Evolutionary conservation across 495 filamentous ascomycete species (phyloP), one percentile per base, ranked within the genome.

Genomic region (Penicillium riverlandense): DNA sequence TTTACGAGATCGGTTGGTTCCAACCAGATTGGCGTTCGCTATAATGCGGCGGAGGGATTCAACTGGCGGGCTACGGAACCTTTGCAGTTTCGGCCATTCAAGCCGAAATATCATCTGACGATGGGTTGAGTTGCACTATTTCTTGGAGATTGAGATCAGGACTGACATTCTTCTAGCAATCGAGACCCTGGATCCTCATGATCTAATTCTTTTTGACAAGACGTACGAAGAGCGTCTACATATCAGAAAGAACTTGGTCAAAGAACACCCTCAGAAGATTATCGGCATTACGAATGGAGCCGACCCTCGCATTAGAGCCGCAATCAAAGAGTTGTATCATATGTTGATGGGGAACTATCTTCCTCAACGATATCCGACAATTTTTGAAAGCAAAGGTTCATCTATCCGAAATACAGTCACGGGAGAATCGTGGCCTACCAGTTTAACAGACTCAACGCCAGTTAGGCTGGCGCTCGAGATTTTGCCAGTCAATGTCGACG

Each of bases 271-370:
- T 1, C 55, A 68, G 4, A 67, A 72, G 4, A 50, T 68, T 10
- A 48, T 63, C 8, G 32, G 32, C 32, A 34, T 12, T 34, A 10
- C 9, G 9, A 12, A 34, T 34, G 32, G 4, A 33, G 49, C 70
- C 11, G 65, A 67, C 29, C 61, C 66, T 11, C 52, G 53, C 22
- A 57, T 58, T 16, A 52, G 53, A 9, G 62, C 67, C 2, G 77
- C 82, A 11, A 68, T 88, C 16, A 48, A 58, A 13, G 85, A 91
- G 53, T 63, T 83, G 9, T 89, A 90, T 79, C 58, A 58, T 89
- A 10, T 50, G 3, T 22, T 22, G 22, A 22, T 82, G 8, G 54
- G 57, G 5, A 77, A 66, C 3, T 86, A 88, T 52, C 76, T 91
- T 2, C 84, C 84, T 1, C 52, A 55, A 9, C 73, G 83, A 2